These are phyloP conservation scores for Marsdenia floribunda DNA, from an alignment of 257 asterid genomes.

Conservation along the genomic window DNA sequence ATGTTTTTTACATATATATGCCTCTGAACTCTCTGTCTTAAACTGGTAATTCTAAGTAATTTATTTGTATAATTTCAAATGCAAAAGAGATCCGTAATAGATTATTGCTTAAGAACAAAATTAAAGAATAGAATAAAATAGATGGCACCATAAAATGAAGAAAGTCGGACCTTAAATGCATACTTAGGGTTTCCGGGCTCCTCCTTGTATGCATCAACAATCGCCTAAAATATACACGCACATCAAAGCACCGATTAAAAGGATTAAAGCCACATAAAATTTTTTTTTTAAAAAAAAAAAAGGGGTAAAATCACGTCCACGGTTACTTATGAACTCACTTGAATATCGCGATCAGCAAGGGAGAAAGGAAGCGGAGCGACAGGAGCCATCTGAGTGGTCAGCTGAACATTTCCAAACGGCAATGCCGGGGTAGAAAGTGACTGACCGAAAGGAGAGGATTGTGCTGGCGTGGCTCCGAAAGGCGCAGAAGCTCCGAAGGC, in stretches of 20 bases:
- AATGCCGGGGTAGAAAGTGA: slow-evolving; percentile 29
- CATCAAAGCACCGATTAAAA: neutral
- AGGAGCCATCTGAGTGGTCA: slow-evolving; percentile 99
- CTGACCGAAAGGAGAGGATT: slow-evolving; percentile 42
- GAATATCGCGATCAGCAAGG: slow-evolving; percentile 91
- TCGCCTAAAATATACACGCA: slow-evolving; percentile 40
- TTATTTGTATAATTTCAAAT: neutral
- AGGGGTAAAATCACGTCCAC: too few species aligned
- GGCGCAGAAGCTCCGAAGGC: slow-evolving; percentile 56
- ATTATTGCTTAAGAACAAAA: neutral
- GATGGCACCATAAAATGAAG: neutral
- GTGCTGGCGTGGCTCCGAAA: slow-evolving; percentile 49
- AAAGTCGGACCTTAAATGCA: slow-evolving; percentile 70
- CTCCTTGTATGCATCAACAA: slow-evolving; percentile 92
- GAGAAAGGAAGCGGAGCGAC: slow-evolving; percentile 92
- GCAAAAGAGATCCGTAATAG: neutral
- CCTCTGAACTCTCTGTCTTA: neutral
- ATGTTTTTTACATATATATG: neutral
- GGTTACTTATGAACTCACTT: slow-evolving; percentile 27
- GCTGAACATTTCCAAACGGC: slow-evolving; percentile 58
- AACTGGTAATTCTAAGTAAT: neutral
- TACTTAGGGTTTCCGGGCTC: slow-evolving; percentile 82
- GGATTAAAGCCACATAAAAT: neutral
- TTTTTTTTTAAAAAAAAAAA: too few species aligned
- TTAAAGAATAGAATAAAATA: neutral